Evolutionary conservation across 352 stramenopile genomes (phyloP), one percentile per base, ranked within the genome.

Genomic region (Phytophthora sojae): DNA sequence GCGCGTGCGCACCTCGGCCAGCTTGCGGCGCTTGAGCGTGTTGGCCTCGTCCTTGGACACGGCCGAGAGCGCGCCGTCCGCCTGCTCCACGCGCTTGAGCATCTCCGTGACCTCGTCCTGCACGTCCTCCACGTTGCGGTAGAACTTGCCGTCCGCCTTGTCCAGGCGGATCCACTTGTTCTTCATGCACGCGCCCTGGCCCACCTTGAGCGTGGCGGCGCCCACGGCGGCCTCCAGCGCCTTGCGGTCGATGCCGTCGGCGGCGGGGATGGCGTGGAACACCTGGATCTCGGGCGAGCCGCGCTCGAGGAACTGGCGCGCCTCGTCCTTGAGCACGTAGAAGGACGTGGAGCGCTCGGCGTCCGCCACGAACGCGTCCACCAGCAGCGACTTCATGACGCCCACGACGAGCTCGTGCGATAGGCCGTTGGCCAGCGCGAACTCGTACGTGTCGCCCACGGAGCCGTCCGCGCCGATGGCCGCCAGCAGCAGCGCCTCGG

Each of bases 81-180:
- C 69, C 44, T 53, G 57, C n/a, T 91, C 78, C 23, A 96, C 96
- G 44, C 95, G 86, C 42, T 83, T 89, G 65, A 99, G 96, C 50
- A 98, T 81, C 44, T 91, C 82, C 42, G 90, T 88, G 6, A 90
- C 77, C 9, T 89, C 83, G 73, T 98, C 81, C 57, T 58, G 54
- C 5, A 94, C 77, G 6, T 77, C 55, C 8, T 91, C 85, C 6
- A 90, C 85, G 58, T 89, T 92, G 79, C 88, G 88, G 73, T 90
- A 92, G 55, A 98, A 82, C 70, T 97, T 96, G 21, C 83, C 87
- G n/a, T 85, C 82, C 26, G 86, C 83, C 69, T 97, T 96, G 80
- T 99, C 93, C 63, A 99, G 93, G 57, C 94, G 92, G 60, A 99
- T 92, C 97, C 97, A 99, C 73, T 98, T 98, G 83, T 99, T 98